Evolutionary conservation across 305 asterid genomes (phyloP), one percentile per base, ranked within the genome.

Genomic region (Fraxinus baroniana): DNA sequence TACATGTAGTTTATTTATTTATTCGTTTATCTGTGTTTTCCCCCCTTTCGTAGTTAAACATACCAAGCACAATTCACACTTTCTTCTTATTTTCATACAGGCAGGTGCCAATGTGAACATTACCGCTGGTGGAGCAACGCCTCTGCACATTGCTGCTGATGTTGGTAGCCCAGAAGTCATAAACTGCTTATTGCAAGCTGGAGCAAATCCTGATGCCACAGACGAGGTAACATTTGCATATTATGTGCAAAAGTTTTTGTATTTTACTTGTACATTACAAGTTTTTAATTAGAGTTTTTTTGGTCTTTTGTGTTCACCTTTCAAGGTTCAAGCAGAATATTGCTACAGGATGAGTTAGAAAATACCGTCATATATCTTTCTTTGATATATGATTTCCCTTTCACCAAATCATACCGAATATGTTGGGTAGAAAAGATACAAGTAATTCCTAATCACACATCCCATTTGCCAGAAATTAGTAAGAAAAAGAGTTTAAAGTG

Each of bases 111-210:
- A 88, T 9, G 98, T 88, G 76, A 96, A 94, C 87, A 87, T 93
- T 80, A 85, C 80, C 82, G 97, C 98, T 26, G 95, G 97, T 87
- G 99, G 97, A 78, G 97, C 97, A 35, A 96, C 99, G 57, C 93
- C 99, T 68, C 89, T 96, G 91, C 98, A 92, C 88, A 91, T 96
- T 86, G 99, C 99, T 85, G 95, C 99, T 83, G 95, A 93, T 90
- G 84, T 85, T 81, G 98, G 97, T 70, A 88, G 88, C 88, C 86
- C 87, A 17, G 97, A 93, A 86, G 89, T 96, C 62, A 87, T 96
- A 76, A 89, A 89, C 71, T 89, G 95, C 88, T 92, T 96, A 84
- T 80, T 96, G 78, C 90, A 92, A 87, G 97, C 95, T 83, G 99
- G 98, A 86, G 99, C 97, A 82, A 90, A 94, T 89, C 95, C 99